Percentiles rank a stretch among this genome's conserved stretches.
Conservation (phyloP, 306 rosid genomes). For the Sicyos edulis region DNA sequence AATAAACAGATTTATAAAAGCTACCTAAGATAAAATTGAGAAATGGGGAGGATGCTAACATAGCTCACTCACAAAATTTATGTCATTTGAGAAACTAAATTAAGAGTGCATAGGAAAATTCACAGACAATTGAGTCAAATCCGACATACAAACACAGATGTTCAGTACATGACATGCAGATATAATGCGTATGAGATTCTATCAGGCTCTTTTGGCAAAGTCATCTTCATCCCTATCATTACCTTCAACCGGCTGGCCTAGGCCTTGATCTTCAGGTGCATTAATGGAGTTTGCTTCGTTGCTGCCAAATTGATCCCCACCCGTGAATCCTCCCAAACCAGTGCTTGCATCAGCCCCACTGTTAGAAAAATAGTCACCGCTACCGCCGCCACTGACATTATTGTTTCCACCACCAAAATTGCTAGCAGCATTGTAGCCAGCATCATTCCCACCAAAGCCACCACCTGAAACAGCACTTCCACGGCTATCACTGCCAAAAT, state of each 20-base stretch:
- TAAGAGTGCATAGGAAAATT: not conserved
- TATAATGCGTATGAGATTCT: not conserved
- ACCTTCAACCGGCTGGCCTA: slow-evolving; percentile 31
- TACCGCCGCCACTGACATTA: slow-evolving; percentile 12
- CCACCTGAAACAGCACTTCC: slow-evolving; percentile 23
- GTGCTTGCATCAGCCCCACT: slow-evolving; percentile 27
- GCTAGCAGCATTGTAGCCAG: slow-evolving; percentile 28
- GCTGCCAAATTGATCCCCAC: slow-evolving; percentile 26
- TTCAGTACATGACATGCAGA: not conserved
- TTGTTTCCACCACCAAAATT: slow-evolving; percentile 29
- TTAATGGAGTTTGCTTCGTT: not conserved
- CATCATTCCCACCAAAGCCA: slow-evolving; percentile 28
- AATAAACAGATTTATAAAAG: not conserved
- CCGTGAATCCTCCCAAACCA: slow-evolving; percentile 27
- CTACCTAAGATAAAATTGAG: not conserved
- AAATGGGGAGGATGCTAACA: not conserved
- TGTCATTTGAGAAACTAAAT: slow-evolving; percentile 2
- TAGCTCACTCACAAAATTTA: not conserved
- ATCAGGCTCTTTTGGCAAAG: slow-evolving; percentile 68
- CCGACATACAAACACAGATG: not conserved
- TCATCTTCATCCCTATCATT: slow-evolving; percentile 41
- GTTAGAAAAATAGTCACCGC: slow-evolving; percentile 6
- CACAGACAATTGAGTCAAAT: not conserved
- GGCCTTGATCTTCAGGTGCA: slow-evolving; percentile 23
- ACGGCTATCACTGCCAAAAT: not conserved